Conservation (phyloP, 768 basidiomycete species). For the Boletus tomentosulus region DNA sequence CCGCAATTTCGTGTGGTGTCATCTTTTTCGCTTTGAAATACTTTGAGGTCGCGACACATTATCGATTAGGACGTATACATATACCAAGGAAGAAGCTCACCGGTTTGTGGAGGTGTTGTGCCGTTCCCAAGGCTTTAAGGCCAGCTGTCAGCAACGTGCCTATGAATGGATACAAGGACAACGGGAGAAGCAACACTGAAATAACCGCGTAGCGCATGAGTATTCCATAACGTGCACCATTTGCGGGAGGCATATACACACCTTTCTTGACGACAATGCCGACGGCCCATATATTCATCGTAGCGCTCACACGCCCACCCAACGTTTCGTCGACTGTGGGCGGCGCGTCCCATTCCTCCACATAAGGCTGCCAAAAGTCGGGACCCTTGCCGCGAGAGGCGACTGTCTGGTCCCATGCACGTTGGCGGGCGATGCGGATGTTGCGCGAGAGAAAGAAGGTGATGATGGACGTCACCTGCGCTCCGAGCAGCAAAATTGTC, state of each 20-base stretch:
- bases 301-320: slow-evolving; percentile 17
- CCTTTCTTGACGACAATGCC: slow-evolving; percentile 20
- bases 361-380: slow-evolving; percentile 81
- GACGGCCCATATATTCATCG: slow-evolving; percentile 14
- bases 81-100: slow-evolving; percentile 36
- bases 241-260: slow-evolving; percentile 4
- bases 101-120: slow-evolving; percentile 61
- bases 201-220: not conserved
- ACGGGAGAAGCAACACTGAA: slow-evolving; percentile 55
- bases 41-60: slow-evolving; percentile 32
- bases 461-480: slow-evolving; percentile 72
- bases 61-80: not conserved
- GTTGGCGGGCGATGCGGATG: slow-evolving; percentile 70
- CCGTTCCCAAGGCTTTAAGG: slow-evolving; percentile 65
- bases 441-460: slow-evolving; percentile 82
- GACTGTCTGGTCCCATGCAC: slow-evolving; percentile 81
- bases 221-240: not conserved
- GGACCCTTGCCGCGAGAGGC: slow-evolving; percentile 75
- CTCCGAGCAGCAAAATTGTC: slow-evolving; percentile 64
- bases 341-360: slow-evolving; percentile 75
- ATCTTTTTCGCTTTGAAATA: slow-evolving; percentile 87
- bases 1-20: slow-evolving; percentile 59
- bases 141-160: slow-evolving; percentile 59
- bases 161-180: slow-evolving; percentile 65
- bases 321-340: slow-evolving; percentile 35